phyloP scores from a whole-genome alignment of 306 rosid genomes.

The Boehmeria nivea region DNA sequence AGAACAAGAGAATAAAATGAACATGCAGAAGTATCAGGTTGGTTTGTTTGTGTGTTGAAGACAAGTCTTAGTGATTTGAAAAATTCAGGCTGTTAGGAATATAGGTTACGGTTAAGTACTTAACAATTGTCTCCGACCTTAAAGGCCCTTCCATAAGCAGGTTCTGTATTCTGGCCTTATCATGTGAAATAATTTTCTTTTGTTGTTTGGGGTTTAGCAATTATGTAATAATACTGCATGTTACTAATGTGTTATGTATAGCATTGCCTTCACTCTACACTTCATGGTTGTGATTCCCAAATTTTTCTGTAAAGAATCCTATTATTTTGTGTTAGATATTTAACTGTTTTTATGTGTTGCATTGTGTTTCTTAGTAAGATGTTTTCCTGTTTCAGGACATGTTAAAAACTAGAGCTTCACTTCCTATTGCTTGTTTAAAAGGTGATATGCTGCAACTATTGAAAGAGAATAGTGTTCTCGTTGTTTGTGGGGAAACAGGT shows the following conservation, averaged over 20 bases:
- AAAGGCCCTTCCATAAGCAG: too few relatives aligned
- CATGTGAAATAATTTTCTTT: too few relatives aligned
- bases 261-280: too few relatives aligned
- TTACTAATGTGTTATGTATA: too few relatives aligned
- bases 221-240: too few relatives aligned
- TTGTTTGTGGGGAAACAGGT: constrained; percentile 98
- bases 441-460: constrained; percentile 67
- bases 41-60: constrained; percentile 3
- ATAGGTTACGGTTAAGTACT: not conserved
- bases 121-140: too few relatives aligned
- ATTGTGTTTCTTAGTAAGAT: not conserved
- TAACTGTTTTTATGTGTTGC: not conserved
- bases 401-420: constrained; percentile 71
- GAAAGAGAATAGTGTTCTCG: constrained; percentile 65
- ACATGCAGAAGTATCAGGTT: constrained; percentile 59
- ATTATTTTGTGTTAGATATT: too few relatives aligned
- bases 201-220: too few relatives aligned
- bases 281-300: too few relatives aligned
- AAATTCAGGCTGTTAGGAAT: not conserved
- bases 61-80: not conserved
- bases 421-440: constrained; percentile 68
- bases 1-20: constrained; percentile 49
- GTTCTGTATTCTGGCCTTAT: too few relatives aligned
- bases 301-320: too few relatives aligned
- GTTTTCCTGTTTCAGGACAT: constrained; percentile 55